These are phyloP conservation scores for Citrus hindsii DNA, from an alignment of 345 rosid genomes.

Conservation along the genomic window DNA sequence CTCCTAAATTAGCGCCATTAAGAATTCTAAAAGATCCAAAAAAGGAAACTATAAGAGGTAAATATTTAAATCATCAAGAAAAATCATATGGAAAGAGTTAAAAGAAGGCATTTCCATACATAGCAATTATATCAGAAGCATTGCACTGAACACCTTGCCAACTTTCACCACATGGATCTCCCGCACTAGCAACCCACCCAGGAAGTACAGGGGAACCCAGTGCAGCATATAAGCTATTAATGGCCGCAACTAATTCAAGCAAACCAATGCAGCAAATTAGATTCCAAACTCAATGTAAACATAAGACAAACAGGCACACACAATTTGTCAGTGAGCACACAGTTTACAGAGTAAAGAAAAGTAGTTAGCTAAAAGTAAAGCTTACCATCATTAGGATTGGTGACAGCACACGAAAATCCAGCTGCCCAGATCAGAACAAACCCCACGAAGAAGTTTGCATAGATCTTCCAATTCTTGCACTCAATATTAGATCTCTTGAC, in stretches of 20 bases:
- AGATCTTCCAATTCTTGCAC: constrained; percentile 45
- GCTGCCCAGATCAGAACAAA: constrained; percentile 57
- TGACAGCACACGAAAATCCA: constrained; percentile 48
- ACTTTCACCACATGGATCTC: constrained; percentile 90
- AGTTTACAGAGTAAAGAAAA: background rate
- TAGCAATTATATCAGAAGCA: constrained; percentile 48
- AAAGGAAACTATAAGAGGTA: background rate
- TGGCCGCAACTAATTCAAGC: constrained; percentile 72
- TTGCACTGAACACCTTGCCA: constrained; percentile 94
- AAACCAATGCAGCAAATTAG: constrained; percentile 38
- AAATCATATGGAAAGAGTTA: background rate
- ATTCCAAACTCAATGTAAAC: constrained; percentile 17
- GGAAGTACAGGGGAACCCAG: constrained; percentile 79
- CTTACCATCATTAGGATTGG: constrained; percentile 80
- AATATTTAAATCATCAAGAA: background rate
- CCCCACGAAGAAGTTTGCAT: constrained; percentile 33
- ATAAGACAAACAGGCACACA: background rate
- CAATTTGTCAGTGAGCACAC: background rate
- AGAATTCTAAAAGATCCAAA: constrained; percentile 48
- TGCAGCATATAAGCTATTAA: constrained; percentile 65
- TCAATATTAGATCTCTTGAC: constrained; percentile 48
- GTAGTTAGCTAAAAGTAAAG: background rate
- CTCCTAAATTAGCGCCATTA: constrained; percentile 90
- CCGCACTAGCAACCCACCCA: constrained; percentile 88
- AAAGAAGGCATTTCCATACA: constrained; percentile 34